These are phyloP conservation scores for Penicillium alfredii DNA, from an alignment of 495 filamentous ascomycete genomes.

Conservation along the genomic window DNA sequence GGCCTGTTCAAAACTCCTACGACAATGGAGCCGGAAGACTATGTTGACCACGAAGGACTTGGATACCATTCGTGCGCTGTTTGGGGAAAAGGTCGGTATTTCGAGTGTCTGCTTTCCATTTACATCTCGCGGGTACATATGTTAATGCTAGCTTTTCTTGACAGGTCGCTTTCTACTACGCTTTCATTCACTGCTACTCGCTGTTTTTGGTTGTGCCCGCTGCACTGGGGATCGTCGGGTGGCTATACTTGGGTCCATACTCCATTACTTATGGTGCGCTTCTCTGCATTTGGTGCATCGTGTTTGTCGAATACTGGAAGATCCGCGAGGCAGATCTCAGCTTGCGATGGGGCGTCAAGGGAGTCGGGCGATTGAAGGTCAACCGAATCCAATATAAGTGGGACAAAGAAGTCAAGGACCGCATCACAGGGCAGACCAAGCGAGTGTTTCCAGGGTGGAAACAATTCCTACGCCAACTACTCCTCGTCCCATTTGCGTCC, in stretches of 20 bases:
- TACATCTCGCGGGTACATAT: background rate
- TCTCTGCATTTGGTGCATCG: constrained; percentile 74
- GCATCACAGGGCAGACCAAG: constrained; percentile 73
- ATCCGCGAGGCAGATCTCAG: constrained; percentile 84
- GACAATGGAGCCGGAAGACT: constrained; percentile 72
- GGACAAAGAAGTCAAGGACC: constrained; percentile 69
- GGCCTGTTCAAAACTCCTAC: constrained; percentile 83
- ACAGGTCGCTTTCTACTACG: constrained; percentile 87
- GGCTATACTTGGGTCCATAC: constrained; percentile 74
- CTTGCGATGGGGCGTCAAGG: constrained; percentile 85
- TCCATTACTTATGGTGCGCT: constrained; percentile 72
- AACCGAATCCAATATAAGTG: constrained; percentile 71
- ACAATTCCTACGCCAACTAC: constrained; percentile 67
- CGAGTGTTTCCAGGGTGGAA: constrained; percentile 71
- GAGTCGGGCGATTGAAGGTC: constrained; percentile 73
- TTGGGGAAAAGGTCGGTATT: constrained; percentile 71
- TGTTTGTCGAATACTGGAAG: constrained; percentile 97
- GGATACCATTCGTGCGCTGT: constrained; percentile 71
- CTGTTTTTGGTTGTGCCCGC: constrained; percentile 78
- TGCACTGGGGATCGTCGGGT: constrained; percentile 65
- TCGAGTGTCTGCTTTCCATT: background rate
- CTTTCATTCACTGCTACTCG: constrained; percentile 89
- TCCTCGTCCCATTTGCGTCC: constrained; percentile 83
- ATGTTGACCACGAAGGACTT: constrained; percentile 68
- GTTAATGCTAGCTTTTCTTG: constrained; percentile 1